Evolutionary conservation across 495 filamentous ascomycete genomes (phyloP).

Genomic region (Xylaria longipes): DNA sequence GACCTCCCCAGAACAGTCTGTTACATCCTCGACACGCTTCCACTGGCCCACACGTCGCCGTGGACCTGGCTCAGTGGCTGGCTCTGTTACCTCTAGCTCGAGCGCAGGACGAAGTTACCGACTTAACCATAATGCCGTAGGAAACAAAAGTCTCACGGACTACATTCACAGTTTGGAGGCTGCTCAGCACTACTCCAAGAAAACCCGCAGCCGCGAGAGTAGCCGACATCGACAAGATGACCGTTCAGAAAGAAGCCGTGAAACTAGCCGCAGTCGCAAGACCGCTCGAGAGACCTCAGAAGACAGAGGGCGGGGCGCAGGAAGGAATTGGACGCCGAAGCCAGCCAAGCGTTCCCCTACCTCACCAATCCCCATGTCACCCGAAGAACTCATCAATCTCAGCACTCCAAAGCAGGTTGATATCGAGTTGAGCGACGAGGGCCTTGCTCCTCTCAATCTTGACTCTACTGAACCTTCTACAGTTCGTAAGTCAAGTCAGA

Average conservation of each 20-base stretch:
- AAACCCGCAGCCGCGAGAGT: constrained; percentile 57
- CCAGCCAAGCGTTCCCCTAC: constrained; percentile 88
- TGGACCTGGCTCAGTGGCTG: constrained; percentile 54
- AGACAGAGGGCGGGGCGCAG: constrained; percentile 68
- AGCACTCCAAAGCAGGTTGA: constrained; percentile 50
- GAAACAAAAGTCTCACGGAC: constrained; percentile 75
- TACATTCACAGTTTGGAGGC: constrained; percentile 88
- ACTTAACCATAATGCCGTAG: constrained; percentile 35
- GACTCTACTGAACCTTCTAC: constrained; percentile 47
- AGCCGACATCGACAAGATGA: constrained; percentile 64
- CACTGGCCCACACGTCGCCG: constrained; percentile 56
- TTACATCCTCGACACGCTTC: constrained; percentile 49
- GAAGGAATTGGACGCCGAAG: constrained; percentile 69
- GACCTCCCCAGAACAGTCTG: constrained; percentile 57
- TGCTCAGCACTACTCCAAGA: constrained; percentile 67
- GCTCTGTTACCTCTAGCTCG: constrained; percentile 52
- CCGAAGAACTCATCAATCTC: constrained; percentile 73
- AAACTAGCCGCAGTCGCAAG: constrained; percentile 58
- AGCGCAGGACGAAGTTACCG: constrained; percentile 44
- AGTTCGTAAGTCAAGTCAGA: constrained; percentile 47
- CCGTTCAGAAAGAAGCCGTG: constrained; percentile 52
- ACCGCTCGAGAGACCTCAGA: constrained; percentile 66
- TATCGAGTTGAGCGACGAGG: constrained; percentile 26
- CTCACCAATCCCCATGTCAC: constrained; percentile 90
- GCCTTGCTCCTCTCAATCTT: constrained; percentile 24